Evolutionary conservation across 164 flowering plant genomes (phyloP), one percentile per base, ranked within the genome.

Genomic region (Macadamia integrifolia): DNA sequence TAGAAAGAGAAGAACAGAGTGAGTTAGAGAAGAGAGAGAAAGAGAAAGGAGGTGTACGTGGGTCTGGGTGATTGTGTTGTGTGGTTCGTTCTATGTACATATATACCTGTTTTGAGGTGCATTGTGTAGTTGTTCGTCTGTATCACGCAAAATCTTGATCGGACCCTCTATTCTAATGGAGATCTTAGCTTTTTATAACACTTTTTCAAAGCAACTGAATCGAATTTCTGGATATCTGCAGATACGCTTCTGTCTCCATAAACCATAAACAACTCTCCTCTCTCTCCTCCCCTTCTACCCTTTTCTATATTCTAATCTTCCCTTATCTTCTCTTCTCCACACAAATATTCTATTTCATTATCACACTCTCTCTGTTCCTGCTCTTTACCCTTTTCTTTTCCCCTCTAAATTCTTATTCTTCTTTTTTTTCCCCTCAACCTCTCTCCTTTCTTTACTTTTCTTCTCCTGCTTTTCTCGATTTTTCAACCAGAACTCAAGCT

Each of bases 201-300:
- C 66, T 65, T 77, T 81, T 84, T 66, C 76, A 85, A 84, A 84
- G 81, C 77, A 81, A 80, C 78, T 84, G 83, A 86, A 85, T 85
- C 91, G 88, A 89, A 89, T 87, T 87, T 82, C 71, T 79, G 78
- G 96, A 84, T 85, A 83, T 89, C 76, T 71, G 68, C 58, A 84
- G 96, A 90, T 85, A 87, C 86, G 91, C 85, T 74, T n/a, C 73
- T 81, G 84, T 84, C 89, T 76, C 80, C 70, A 52, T 66, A 63
- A 69, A 70, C 72, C 40, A 64, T 70, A 71, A 75, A 72, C 67
- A 62, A 68, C 46, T 53, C 71, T 61, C 62, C 69, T 50, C 69
- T 58, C 62, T 53, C 71, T 61, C 62, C 69, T 50, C 69, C 61
- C 62, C 40, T 35, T 59, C 66, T n/a, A 71, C 71, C 35, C 65